These are phyloP conservation scores for Vanrija humicola DNA, from an alignment of 1,284 basidiomycete genomes.

Conservation along the genomic window DNA sequence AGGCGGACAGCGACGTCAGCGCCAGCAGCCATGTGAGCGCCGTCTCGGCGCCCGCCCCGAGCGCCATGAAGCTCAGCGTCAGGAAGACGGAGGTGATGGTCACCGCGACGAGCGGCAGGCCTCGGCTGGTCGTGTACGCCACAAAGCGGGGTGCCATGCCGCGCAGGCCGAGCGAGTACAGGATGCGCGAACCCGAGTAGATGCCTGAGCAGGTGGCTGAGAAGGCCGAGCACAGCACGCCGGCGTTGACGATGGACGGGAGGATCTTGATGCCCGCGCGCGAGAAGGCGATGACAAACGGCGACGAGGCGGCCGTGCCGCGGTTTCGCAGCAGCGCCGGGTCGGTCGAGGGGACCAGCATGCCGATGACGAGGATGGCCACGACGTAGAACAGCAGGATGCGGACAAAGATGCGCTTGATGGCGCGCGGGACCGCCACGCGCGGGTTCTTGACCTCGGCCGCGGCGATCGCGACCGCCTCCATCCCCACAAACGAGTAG, in stretches of 20 bases:
- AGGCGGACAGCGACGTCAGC: slow-evolving; percentile 48
- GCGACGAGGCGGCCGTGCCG: slow-evolving; percentile 63
- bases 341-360: slow-evolving; percentile 68
- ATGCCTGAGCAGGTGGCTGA: slow-evolving; percentile 57
- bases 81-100: slow-evolving; percentile 64
- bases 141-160: slow-evolving; percentile 56
- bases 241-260: slow-evolving; percentile 64
- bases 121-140: slow-evolving; percentile 59
- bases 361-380: slow-evolving; percentile 59
- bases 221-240: slow-evolving; percentile 54
- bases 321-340: slow-evolving; percentile 49
- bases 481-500: slow-evolving; percentile 18
- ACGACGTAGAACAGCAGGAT: slow-evolving; percentile 54
- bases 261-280: slow-evolving; percentile 68
- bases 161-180: slow-evolving; percentile 53
- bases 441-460: slow-evolving; percentile 51
- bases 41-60: slow-evolving; percentile 27
- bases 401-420: slow-evolving; percentile 28
- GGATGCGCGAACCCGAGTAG: slow-evolving; percentile 55
- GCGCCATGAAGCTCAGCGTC: slow-evolving; percentile 58
- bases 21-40: slow-evolving; percentile 5
- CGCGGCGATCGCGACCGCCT: slow-evolving; percentile 48
- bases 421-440: slow-evolving; percentile 29
- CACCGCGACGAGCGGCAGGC: slow-evolving; percentile 65
- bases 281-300: slow-evolving; percentile 68